These are phyloP conservation scores for Venturia aucupariae DNA, from an alignment of 2,329 filamentous ascomycete species.

Conservation along the genomic window DNA sequence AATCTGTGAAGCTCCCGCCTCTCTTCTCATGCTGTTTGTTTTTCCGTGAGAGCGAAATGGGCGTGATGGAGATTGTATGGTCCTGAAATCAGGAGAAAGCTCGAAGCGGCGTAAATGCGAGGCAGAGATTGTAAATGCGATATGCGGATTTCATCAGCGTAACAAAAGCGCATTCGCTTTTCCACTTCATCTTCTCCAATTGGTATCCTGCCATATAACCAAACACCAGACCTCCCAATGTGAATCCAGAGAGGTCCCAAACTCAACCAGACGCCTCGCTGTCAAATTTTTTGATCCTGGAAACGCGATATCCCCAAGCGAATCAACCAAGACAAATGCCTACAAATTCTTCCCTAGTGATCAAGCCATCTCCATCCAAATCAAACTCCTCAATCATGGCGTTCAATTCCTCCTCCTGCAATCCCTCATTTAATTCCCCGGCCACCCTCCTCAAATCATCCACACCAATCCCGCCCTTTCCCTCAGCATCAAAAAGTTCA, in stretches of 20 bases:
- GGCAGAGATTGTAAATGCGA: neutral
- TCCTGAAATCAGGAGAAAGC: neutral
- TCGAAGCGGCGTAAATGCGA: neutral
- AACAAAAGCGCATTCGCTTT: neutral
- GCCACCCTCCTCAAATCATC: slow-evolving; percentile 83
- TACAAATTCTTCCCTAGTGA: slow-evolving; percentile 55
- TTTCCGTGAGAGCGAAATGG: neutral
- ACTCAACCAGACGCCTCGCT: neutral
- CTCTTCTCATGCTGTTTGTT: too few relatives aligned
- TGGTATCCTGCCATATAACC: neutral
- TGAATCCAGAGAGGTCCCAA: neutral
- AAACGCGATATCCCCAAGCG: neutral
- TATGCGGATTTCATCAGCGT: neutral
- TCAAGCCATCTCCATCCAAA: slow-evolving; percentile 78
- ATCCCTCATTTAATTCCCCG: slow-evolving; percentile 80
- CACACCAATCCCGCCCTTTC: slow-evolving; percentile 83
- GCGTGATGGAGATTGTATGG: neutral
- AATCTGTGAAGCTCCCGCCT: too few relatives aligned
- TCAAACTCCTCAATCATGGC: slow-evolving; percentile 99
- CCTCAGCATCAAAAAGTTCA: slow-evolving; percentile 82
- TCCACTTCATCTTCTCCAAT: neutral
- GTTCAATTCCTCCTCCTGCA: slow-evolving; percentile 84
- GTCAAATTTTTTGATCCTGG: neutral
- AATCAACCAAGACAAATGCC: slow-evolving; percentile 48
- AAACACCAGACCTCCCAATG: neutral